Base-by-base conservation (phyloP, 2,329 filamentous ascomycete species). In the Pseudocercospora fijiensis region DNA sequence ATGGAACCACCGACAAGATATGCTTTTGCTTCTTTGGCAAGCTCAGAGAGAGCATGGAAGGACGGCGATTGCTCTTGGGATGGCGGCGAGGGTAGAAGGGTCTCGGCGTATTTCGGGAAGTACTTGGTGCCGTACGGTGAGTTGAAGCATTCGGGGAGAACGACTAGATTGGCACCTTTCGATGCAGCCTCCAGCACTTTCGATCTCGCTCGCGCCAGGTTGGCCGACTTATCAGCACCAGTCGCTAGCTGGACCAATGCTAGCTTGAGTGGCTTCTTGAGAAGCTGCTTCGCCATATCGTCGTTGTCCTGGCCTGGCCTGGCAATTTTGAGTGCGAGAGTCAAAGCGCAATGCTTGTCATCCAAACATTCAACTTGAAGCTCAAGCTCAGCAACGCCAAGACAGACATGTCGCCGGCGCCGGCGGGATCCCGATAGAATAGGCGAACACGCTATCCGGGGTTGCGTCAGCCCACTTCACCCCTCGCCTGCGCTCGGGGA, bases 91-190 rank as follows among this genome's bases (percentile, higher is more conserved):
- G 92, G 91, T 0, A 86, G 82, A n/a, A 98, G 87, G 1, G 87
- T 89, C 79, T 99, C 95, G 70, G 95, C 93, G 78, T 98, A 98
- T 65, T 88, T 86, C 60, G 93, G 89, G 80, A 99, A 99, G 83
- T 89, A 93, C 74, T 92, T 84, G 69, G 88, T 92, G 70, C 95
- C 95, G 79, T 99, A 99, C 8, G 95, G 95, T 47, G 91, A 96
- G 82, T 99, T 99, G 87, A 99, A 99, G 84, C 95, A 99, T 81
- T 99, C 95, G 37, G 94, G 94, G 18, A 99, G 86, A 33, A 98
- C 92, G 69, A 98, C 88, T 64, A 99, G 87, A 62, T 90, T 87
- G 65, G 94, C 92, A 70, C 94, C 94, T 3, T 81, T 81, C 26
- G 81, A 78, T 24, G 92, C 89, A 4, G 95, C 94, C 76, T 92